A percentile compares a stretch with the other conserved stretches of the same genome.
Evolutionary conservation across 73 alveolate genomes (phyloP).

Genomic region (Urostyla sp.): DNA sequence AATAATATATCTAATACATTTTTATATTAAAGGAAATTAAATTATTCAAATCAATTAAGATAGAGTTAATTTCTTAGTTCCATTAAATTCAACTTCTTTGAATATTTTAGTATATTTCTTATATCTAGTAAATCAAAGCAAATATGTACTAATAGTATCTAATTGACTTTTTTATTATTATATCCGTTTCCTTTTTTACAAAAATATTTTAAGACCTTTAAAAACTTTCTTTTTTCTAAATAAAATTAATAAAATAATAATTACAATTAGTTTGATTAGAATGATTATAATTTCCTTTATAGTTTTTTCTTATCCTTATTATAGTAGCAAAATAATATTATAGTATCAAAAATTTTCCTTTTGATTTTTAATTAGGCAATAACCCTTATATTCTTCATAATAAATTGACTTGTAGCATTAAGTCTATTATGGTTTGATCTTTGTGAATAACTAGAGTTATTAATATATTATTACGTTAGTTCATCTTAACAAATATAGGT

Average conservation of each 20-base stretch:
- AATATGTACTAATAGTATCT: too few relatives aligned
- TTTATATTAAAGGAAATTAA: too few relatives aligned
- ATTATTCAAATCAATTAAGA: constrained; percentile 17
- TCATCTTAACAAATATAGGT: not conserved
- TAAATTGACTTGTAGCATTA: constrained; percentile 29
- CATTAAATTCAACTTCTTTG: constrained; percentile 2
- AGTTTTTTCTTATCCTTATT: constrained; percentile 22
- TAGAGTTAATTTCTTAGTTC: not conserved
- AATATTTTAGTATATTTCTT: not conserved
- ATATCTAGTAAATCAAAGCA: too few relatives aligned
- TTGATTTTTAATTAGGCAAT: not conserved
- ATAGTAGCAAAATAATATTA: constrained; percentile 1
- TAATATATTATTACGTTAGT: not conserved
- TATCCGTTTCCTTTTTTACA: not conserved
- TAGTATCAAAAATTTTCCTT: constrained; percentile 18
- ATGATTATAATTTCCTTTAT: not conserved
- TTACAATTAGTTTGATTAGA: not conserved
- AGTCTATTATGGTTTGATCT: not conserved
- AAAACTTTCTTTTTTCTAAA: not conserved
- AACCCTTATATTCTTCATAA: constrained; percentile 1
- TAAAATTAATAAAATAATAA: not conserved
- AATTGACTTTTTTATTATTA: not conserved
- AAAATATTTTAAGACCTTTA: not conserved
- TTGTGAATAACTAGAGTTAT: not conserved
- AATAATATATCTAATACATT: too few relatives aligned